Evolutionary conservation across 1,284 basidiomycete species (phyloP).

Genomic region (Sanghuangporus sanghuang): DNA sequence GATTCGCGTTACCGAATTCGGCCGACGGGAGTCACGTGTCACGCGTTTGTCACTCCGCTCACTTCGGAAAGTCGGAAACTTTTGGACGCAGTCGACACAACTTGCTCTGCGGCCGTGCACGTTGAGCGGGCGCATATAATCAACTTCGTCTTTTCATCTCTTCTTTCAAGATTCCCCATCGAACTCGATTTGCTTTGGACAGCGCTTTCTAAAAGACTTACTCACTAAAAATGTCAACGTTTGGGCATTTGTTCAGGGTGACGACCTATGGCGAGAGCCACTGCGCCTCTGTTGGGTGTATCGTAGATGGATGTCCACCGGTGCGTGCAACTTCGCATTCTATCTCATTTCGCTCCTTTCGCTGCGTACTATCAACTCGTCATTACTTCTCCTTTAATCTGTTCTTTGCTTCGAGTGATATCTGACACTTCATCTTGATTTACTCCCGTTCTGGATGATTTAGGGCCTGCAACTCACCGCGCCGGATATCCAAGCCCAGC

Average conservation of each 20-base stretch:
- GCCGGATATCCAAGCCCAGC: conserved; percentile 87
- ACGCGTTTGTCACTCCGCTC: not conserved
- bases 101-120: conserved; percentile 14
- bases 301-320: conserved; percentile 96
- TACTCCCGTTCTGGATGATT: not conserved
- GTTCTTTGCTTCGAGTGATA: not conserved
- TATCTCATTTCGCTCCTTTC: not conserved
- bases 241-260: conserved; percentile 86
- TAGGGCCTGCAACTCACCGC: conserved; percentile 82
- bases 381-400: not conserved
- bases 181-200: not conserved
- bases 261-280: conserved; percentile 99
- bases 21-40: not conserved
- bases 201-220: not conserved
- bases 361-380: not conserved
- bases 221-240: conserved; percentile 74
- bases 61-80: not conserved
- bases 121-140: conserved; percentile 7
- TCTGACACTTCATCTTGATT: not conserved
- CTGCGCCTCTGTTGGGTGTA: conserved; percentile 94
- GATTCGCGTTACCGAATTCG: not conserved
- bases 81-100: not conserved
- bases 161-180: not conserved
- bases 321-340: conserved; percentile 39
- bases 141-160: not conserved